These are phyloP conservation scores for Eustoma russellianum DNA, from an alignment of 257 asterid genomes.

Conservation along the genomic window DNA sequence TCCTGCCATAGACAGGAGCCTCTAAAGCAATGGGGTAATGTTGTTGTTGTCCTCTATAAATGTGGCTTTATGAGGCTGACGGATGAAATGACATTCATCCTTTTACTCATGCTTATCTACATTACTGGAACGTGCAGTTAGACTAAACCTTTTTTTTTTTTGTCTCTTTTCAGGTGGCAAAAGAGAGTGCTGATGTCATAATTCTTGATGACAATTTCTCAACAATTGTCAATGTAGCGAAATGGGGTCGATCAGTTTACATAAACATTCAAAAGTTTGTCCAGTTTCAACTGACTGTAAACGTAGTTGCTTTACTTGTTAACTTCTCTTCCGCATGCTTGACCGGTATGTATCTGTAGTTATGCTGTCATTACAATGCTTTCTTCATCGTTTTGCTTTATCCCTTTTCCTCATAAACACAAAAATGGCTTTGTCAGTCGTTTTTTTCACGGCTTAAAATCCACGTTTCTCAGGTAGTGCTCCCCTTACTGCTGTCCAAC, in stretches of 20 bases:
- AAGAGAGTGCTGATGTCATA: conserved; percentile 93
- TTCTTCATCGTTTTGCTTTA: not conserved
- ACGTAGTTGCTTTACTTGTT: conserved; percentile 70
- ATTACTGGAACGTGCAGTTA: not conserved
- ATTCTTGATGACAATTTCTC: conserved; percentile 89
- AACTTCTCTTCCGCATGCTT: conserved; percentile 81
- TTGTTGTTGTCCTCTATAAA: not conserved
- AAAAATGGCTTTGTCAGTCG: not conserved
- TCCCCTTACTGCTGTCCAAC: conserved; percentile 96
- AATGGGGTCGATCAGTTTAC: conserved; percentile 90
- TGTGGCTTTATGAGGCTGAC: not conserved
- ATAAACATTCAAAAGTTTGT: conserved; percentile 85
- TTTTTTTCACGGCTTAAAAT: not conserved
- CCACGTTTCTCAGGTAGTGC: conserved; percentile 43
- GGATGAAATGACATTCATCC: too few species aligned
- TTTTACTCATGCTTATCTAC: not conserved
- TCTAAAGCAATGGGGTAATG: too few species aligned
- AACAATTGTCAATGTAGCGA: conserved; percentile 79
- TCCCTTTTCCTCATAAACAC: not conserved
- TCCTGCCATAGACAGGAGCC: too few species aligned
- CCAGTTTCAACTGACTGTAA: conserved; percentile 84
- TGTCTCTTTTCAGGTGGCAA: conserved; percentile 54
- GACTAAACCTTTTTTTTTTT: not conserved
- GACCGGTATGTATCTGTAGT: conserved; percentile 40
- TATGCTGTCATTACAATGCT: not conserved